phyloP scores from a whole-genome alignment of 169 alveolate species.

The Plasmodium cynomolgi region DNA sequence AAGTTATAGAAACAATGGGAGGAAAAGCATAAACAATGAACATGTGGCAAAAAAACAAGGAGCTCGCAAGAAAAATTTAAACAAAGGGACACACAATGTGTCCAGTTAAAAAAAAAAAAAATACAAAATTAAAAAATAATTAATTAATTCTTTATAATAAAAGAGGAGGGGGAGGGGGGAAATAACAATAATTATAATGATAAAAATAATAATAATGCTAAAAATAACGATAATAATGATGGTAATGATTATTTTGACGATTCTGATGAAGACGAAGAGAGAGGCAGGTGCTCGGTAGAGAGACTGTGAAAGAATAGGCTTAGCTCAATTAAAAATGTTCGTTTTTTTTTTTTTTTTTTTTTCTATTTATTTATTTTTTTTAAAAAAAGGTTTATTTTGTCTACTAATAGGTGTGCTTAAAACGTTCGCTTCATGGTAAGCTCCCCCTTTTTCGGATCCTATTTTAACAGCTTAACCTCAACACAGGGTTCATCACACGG shows the following conservation, averaged over 20 bases:
- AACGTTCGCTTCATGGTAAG: neutral
- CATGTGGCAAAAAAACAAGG: neutral
- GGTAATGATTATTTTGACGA: neutral
- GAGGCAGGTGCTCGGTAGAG: neutral
- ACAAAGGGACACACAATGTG: slow-evolving; percentile 13
- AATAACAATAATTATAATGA: neutral
- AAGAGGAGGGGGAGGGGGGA: neutral
- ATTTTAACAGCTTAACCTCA: neutral
- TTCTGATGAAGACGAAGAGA: neutral
- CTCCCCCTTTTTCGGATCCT: neutral
- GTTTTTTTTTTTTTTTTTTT: too few species aligned
- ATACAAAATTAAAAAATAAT: neutral
- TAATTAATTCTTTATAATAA: slow-evolving; percentile 29
- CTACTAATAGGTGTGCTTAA: neutral
- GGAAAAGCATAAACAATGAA: neutral
- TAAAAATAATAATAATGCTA: neutral
- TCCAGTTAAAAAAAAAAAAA: neutral
- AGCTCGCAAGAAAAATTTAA: neutral
- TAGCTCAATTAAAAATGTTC: neutral
- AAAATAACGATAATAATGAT: neutral
- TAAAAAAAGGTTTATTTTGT: neutral
- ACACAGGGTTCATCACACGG: neutral
- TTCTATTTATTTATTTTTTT: too few species aligned
- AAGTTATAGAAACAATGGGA: neutral
- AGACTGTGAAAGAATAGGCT: neutral